Percentiles rank a stretch among this genome's conserved stretches.
Evolutionary conservation across 2,329 filamentous ascomycete species (phyloP).

Genomic region (Pochonia chlamydosporia): DNA sequence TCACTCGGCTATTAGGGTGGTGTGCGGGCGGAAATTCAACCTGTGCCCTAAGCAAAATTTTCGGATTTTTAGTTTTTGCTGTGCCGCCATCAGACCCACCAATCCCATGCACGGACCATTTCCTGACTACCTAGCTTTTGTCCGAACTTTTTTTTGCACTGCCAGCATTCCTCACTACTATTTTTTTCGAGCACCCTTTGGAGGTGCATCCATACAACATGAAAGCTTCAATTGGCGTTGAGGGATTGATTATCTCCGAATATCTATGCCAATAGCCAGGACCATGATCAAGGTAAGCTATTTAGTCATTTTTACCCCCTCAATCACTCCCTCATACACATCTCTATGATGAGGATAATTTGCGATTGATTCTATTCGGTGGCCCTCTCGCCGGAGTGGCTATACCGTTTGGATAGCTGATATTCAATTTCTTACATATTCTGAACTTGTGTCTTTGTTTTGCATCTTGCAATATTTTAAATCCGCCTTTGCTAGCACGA

Average conservation of each 20-base stretch:
- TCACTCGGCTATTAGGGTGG: slow-evolving; percentile 29
- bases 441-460: slow-evolving; percentile 49
- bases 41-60: slow-evolving; percentile 35
- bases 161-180: too few species aligned
- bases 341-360: slow-evolving; percentile 88
- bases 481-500: not conserved
- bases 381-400: slow-evolving; percentile 86
- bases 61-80: slow-evolving; percentile 25
- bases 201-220: not conserved
- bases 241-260: not conserved
- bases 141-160: not conserved
- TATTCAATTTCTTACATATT: slow-evolving; percentile 98
- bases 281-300: slow-evolving; percentile 2
- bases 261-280: not conserved
- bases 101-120: slow-evolving; percentile 1
- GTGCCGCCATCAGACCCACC: not conserved
- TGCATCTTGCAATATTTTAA: slow-evolving; percentile 11
- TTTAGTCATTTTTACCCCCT: slow-evolving; percentile 5
- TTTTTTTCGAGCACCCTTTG: too few species aligned
- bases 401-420: slow-evolving; percentile 73
- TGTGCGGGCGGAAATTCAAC: slow-evolving; percentile 35
- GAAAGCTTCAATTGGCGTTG: not conserved
- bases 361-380: slow-evolving; percentile 90
- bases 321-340: slow-evolving; percentile 4
- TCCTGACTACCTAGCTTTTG: not conserved